These are phyloP conservation scores for Castanea sativa DNA, from an alignment of 306 rosid species.

Conservation along the genomic window DNA sequence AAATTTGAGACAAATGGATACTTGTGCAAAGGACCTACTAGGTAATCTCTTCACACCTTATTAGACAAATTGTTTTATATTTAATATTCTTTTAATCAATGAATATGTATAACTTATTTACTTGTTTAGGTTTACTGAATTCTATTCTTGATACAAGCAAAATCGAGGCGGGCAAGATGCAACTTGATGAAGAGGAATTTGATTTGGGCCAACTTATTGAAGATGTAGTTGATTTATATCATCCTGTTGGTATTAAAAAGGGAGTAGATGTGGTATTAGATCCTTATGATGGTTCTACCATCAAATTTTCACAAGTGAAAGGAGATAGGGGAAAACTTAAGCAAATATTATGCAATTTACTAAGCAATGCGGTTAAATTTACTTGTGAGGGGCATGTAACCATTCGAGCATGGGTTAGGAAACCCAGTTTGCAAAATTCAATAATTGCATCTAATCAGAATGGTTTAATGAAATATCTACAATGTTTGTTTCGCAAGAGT, in stretches of 20 bases:
- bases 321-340: constrained; percentile 79
- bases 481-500: constrained; percentile 36
- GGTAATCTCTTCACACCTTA: constrained; percentile 35
- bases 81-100: background rate
- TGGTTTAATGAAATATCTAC: constrained; percentile 16
- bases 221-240: constrained; percentile 63
- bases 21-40: constrained; percentile 58
- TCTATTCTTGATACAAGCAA: constrained; percentile 83
- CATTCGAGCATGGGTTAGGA: constrained; percentile 60
- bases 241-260: constrained; percentile 58
- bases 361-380: constrained; percentile 84
- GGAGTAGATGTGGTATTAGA: constrained; percentile 74
- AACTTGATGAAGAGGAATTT: constrained; percentile 76
- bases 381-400: constrained; percentile 60
- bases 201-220: constrained; percentile 57
- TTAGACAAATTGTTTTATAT: background rate
- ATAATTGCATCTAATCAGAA: constrained; percentile 24
- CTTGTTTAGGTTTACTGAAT: constrained; percentile 54
- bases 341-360: constrained; percentile 65
- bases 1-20: constrained; percentile 55
- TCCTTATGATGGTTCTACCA: constrained; percentile 59
- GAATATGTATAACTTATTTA: background rate
- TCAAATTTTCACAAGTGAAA: constrained; percentile 44
- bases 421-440: constrained; percentile 44
- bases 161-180: constrained; percentile 82